Percentiles rank a stretch among this genome's conserved stretches.
Evolutionary conservation across 345 rosid species (phyloP).

Genomic region (Xanthoceras sorbifolium): DNA sequence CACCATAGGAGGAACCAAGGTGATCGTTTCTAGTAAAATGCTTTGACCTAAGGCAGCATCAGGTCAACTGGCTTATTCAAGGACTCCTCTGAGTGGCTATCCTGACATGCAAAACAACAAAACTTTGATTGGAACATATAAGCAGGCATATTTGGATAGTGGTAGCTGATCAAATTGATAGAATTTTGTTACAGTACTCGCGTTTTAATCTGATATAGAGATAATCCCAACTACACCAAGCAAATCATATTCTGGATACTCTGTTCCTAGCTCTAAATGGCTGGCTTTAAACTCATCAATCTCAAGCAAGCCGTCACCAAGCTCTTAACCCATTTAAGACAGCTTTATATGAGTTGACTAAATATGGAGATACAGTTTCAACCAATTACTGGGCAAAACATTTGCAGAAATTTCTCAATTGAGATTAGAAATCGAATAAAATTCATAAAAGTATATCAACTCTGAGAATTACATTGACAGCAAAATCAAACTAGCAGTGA

Average conservation of each 20-base stretch:
- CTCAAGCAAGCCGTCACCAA: background rate
- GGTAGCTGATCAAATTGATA: background rate
- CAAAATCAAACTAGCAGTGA: background rate
- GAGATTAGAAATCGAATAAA: too few relatives aligned
- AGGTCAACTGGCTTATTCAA: background rate
- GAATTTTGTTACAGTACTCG: background rate
- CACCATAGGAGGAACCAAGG: too few relatives aligned
- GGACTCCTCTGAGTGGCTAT: background rate
- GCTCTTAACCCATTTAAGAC: background rate
- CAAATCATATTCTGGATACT: background rate
- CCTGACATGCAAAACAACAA: background rate
- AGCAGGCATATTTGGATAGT: background rate
- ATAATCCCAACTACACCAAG: background rate
- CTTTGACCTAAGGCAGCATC: too few relatives aligned
- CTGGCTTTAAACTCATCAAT: background rate
- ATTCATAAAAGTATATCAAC: background rate
- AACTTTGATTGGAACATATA: background rate
- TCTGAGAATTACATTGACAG: background rate
- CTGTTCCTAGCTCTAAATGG: background rate
- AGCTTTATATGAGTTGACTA: background rate
- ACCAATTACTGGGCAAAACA: background rate
- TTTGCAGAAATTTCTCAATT: background rate
- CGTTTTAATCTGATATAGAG: background rate
- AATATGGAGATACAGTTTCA: background rate
- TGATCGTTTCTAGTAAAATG: too few relatives aligned